These are phyloP conservation scores for Fusarium chlamydosporum DNA, from an alignment of 2,329 filamentous ascomycete species.

Conservation along the genomic window DNA sequence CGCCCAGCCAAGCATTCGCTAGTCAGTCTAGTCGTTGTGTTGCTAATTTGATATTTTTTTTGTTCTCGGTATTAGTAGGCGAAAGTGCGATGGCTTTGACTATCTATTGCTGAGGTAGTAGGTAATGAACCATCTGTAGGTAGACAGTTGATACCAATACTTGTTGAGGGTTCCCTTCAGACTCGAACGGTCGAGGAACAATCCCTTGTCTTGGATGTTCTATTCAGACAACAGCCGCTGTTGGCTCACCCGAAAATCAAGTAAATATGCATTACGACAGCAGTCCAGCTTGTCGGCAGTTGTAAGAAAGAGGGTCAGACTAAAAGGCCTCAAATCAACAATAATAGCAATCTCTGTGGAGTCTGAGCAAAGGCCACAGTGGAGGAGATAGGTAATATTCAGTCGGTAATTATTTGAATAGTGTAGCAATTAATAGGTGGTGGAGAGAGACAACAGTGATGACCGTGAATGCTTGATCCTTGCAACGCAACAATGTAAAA, in stretches of 20 bases:
- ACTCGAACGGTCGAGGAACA: slow-evolving; percentile 1
- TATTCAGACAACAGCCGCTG: slow-evolving; percentile 12
- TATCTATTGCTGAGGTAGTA: slow-evolving; percentile 38
- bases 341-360: slow-evolving; percentile 39
- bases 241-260: background rate
- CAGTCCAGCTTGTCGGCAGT: slow-evolving; percentile 35
- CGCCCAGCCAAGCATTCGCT: slow-evolving; percentile 12
- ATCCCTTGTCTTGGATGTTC: background rate
- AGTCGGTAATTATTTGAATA: background rate
- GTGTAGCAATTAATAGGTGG: background rate
- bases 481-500: slow-evolving; percentile 19
- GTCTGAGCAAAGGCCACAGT: slow-evolving; percentile 27
- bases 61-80: slow-evolving; percentile 10
- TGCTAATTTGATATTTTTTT: slow-evolving; percentile 8
- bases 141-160: background rate
- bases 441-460: slow-evolving; percentile 32
- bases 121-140: slow-evolving; percentile 1
- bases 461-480: slow-evolving; percentile 33
- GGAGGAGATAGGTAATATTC: slow-evolving; percentile 13
- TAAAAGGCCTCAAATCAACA: slow-evolving; percentile 44
- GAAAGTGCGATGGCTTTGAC: slow-evolving; percentile 7
- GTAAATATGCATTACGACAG: slow-evolving; percentile 28
- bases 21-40: slow-evolving; percentile 2
- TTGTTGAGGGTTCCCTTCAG: no score
- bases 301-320: slow-evolving; percentile 42